phyloP scores from a whole-genome alignment of 495 filamentous ascomycete genomes.

The Aspergillus homomorphus region DNA sequence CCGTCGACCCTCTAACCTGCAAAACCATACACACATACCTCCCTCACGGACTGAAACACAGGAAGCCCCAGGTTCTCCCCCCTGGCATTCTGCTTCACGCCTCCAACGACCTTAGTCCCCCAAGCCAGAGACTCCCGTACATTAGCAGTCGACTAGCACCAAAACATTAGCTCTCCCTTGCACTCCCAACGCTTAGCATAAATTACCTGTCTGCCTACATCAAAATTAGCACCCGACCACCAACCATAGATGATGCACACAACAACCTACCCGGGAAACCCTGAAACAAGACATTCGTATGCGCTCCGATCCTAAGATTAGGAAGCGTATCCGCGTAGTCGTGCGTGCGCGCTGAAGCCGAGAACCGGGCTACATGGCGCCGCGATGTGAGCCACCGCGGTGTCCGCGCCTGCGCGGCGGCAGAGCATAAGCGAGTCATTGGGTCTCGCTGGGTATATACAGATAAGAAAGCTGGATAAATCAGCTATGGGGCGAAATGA shows the following conservation, averaged over 20 bases:
- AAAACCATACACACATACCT: constrained; percentile 36
- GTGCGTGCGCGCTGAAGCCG: constrained; percentile 30
- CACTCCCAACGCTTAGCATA: not conserved
- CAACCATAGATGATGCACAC: not conserved
- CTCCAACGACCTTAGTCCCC: constrained; percentile 86
- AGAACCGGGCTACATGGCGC: constrained; percentile 32
- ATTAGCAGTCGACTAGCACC: constrained; percentile 68
- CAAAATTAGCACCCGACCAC: constrained; percentile 13
- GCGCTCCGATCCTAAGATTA: constrained; percentile 72
- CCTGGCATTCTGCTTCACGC: constrained; percentile 73
- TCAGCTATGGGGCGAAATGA: too few species aligned
- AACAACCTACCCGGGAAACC: constrained; percentile 70
- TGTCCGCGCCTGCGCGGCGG: constrained; percentile 17
- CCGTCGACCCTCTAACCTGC: not conserved
- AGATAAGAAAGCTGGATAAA: not conserved
- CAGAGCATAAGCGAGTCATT: constrained; percentile 17
- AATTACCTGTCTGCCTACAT: constrained; percentile 37
- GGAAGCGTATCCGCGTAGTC: constrained; percentile 63
- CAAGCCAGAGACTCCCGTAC: constrained; percentile 78
- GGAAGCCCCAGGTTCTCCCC: constrained; percentile 80
- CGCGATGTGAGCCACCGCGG: constrained; percentile 6
- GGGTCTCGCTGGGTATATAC: not conserved
- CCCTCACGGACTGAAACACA: constrained; percentile 68
- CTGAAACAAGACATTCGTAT: constrained; percentile 83
- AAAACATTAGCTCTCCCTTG: not conserved